Evolutionary conservation across 2,329 filamentous ascomycete genomes (phyloP).

Genomic region (Trichoderma sp.): DNA sequence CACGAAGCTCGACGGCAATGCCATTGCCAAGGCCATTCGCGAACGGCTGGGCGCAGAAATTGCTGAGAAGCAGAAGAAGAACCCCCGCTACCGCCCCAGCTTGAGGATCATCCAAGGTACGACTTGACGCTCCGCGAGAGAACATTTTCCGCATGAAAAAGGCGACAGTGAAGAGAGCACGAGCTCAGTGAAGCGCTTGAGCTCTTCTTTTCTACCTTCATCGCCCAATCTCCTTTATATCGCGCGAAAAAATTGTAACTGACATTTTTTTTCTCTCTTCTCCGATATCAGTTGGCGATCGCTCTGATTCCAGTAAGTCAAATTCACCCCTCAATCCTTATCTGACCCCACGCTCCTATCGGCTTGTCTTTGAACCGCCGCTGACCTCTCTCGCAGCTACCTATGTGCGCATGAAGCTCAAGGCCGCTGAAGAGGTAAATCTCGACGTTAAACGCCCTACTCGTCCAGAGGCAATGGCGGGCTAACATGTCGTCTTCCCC

Average conservation of each 20-base stretch:
- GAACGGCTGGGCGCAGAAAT: constrained; percentile 81
- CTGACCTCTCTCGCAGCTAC: constrained; percentile 64
- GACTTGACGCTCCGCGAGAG: constrained; percentile 32
- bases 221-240: background rate
- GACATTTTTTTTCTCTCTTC: constrained; percentile 22
- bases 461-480: background rate
- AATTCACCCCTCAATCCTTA: background rate
- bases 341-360: constrained; percentile 9
- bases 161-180: no score
- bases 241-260: background rate
- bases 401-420: constrained; percentile 99
- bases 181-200: background rate
- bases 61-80: constrained; percentile 74
- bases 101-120: constrained; percentile 94
- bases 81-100: constrained; percentile 84
- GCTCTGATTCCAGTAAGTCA: constrained; percentile 79
- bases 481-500: constrained; percentile 1
- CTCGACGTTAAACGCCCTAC: background rate
- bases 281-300: constrained; percentile 71
- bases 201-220: background rate
- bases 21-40: constrained; percentile 89
- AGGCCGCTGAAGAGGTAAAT: constrained; percentile 84
- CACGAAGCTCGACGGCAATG: constrained; percentile 91
- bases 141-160: no score
- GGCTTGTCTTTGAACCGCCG: constrained; percentile 6